Base-by-base conservation (phyloP, 2,329 filamentous ascomycete genomes). In the Cucurbitaria berberidis region DNA sequence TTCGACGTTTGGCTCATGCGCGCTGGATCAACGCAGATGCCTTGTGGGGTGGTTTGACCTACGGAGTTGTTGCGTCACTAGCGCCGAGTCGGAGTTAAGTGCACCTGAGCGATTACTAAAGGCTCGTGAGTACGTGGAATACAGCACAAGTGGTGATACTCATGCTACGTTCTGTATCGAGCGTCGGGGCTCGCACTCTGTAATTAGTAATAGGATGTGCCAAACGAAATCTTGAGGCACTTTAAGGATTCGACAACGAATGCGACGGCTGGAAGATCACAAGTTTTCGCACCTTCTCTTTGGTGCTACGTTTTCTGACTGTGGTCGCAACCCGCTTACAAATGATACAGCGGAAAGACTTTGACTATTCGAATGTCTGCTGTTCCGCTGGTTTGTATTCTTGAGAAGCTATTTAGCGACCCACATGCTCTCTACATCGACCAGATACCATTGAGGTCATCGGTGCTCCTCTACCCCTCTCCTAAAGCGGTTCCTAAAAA, bases 21-120 rank as follows among this genome's bases (percentile, higher is more conserved):
- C 39, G 27, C 22, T 42, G 24, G 19, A 27, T 27, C 24, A 5
- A 29, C 5, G 22, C 40, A n/a, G 24, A 42, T 26, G 34, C 7
- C n/a, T 10, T 27, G 40, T 40, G 19, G 41, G 45, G 24, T 34
- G 16, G 32, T 30, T 44, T 26, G 44, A 38, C 32, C 38, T 54
- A 47, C 51, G 47, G 51, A 46, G 48, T 44, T 26, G 40, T 39
- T 45, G 29, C 24, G 40, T 22, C 22, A 50, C n/a, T 54, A 47
- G 39, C 54, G 45, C 44, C 46, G 55, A 55, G 43, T 42, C 50
- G 44, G 51, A 46, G 8, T 32, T 8, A 43, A 16, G 21, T 48
- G 35, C 11, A 24, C 13, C 11, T 22, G 36, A n/a, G 19, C 36
- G 16, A 39, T 39, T 39, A 39, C 18, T 39, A 39, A 39, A 22